phyloP scores from a whole-genome alignment of 306 rosid genomes.

The Acacia melanoxylon region DNA sequence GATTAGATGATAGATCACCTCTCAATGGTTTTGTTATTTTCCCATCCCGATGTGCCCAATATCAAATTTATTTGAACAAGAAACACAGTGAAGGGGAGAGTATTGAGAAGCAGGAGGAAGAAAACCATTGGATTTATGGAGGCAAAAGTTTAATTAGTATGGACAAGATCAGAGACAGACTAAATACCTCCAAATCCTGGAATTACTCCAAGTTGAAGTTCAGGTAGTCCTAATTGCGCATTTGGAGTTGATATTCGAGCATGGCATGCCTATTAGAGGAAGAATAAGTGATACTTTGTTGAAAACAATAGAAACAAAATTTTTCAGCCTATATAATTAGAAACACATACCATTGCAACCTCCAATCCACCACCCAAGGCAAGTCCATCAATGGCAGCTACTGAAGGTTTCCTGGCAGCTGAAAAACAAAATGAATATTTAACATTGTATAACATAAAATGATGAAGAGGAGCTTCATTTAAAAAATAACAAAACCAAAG shows the following conservation, averaged over 20 bases:
- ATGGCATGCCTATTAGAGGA: slow-evolving; percentile 69
- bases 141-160: neutral
- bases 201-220: slow-evolving; percentile 94
- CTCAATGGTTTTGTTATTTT: neutral
- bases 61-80: neutral
- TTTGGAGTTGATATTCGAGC: slow-evolving; percentile 86
- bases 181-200: slow-evolving; percentile 97
- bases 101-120: neutral
- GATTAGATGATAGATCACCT: neutral
- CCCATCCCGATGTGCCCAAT: neutral
- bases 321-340: slow-evolving; percentile 10
- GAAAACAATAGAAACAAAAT: neutral
- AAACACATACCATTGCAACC: slow-evolving; percentile 81
- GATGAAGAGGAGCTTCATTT: neutral
- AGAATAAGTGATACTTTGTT: slow-evolving; percentile 8
- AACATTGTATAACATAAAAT: slow-evolving; percentile 16
- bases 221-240: slow-evolving; percentile 94
- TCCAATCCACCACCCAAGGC: slow-evolving; percentile 99
- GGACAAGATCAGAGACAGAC: slow-evolving; percentile 5
- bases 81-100: neutral
- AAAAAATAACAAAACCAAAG: neutral
- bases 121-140: neutral
- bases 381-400: slow-evolving; percentile 97
- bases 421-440: slow-evolving; percentile 35
- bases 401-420: slow-evolving; percentile 86